These are phyloP conservation scores for Remersonia thermophila DNA, from an alignment of 2,329 filamentous ascomycete species.

Conservation along the genomic window DNA sequence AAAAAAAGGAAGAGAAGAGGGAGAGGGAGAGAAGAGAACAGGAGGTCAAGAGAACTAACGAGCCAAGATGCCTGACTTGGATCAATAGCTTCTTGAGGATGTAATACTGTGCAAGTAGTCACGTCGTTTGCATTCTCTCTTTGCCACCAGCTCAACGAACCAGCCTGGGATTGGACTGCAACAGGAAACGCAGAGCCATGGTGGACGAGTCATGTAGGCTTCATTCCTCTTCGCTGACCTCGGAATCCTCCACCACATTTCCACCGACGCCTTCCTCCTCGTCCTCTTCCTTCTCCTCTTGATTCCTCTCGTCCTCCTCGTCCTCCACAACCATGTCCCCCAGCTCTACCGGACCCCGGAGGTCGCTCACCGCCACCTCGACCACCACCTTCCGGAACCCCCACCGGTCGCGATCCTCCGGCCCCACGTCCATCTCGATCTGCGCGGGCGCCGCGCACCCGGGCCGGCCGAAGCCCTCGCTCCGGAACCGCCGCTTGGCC, in stretches of 20 bases:
- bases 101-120: too few relatives aligned
- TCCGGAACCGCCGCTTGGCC: not conserved
- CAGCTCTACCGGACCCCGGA: slow-evolving; percentile 12
- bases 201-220: too few relatives aligned
- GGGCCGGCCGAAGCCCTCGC: not conserved
- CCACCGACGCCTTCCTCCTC: not conserved
- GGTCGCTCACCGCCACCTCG: slow-evolving; percentile 4
- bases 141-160: too few relatives aligned
- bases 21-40: too few relatives aligned
- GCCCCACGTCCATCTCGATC: slow-evolving; percentile 6
- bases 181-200: too few relatives aligned
- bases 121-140: too few relatives aligned
- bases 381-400: slow-evolving; percentile 9
- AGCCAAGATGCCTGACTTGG: too few relatives aligned
- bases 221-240: slow-evolving; percentile 6
- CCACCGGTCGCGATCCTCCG: slow-evolving; percentile 5
- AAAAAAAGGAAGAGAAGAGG: too few relatives aligned
- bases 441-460: not conserved
- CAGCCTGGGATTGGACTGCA: too few relatives aligned
- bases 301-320: not conserved
- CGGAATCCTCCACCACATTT: not conserved
- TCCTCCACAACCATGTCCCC: slow-evolving; percentile 12
- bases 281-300: not conserved
- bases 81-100: too few relatives aligned
- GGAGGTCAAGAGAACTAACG: too few relatives aligned